Percentiles rank a stretch among this genome's conserved stretches.
Evolutionary conservation across 108 stramenopile species (phyloP).

Genomic region (Mediolabrus comicus): DNA sequence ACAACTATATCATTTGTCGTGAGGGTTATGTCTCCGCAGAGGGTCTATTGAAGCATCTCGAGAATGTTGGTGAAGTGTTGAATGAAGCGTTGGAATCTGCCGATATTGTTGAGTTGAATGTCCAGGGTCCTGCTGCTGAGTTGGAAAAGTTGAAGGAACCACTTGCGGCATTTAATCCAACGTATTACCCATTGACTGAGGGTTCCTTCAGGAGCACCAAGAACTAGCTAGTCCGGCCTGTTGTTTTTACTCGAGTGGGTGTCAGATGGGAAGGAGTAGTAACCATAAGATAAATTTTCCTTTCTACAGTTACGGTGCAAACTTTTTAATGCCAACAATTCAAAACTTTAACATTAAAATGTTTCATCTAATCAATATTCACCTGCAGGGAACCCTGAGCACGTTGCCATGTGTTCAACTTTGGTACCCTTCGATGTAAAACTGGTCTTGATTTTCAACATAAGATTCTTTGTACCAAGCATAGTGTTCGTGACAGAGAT

Average conservation of each 20-base stretch:
- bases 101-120: constrained; percentile 10
- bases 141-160: constrained; percentile 33
- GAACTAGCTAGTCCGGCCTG: constrained; percentile 2
- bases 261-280: not conserved
- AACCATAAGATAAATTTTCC: no score
- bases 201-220: constrained; percentile 24
- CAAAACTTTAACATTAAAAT: not conserved
- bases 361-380: constrained; percentile 50
- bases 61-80: constrained; percentile 20
- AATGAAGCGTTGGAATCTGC: constrained; percentile 22
- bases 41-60: constrained; percentile 16
- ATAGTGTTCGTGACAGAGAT: constrained; percentile 86
- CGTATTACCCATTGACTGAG: constrained; percentile 7
- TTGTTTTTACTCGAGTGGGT: not conserved
- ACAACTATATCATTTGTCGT: constrained; percentile 22
- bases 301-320: no score
- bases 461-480: constrained; percentile 93
- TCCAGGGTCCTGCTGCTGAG: constrained; percentile 21
- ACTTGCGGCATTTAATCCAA: constrained; percentile 16
- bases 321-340: not conserved
- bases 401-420: constrained; percentile 89
- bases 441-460: constrained; percentile 94
- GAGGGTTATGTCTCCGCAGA: constrained; percentile 25
- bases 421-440: constrained; percentile 86
- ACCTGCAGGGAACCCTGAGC: constrained; percentile 80